Conservation (phyloP, 441 rosid species). For the Pelargonium australe region DNA sequence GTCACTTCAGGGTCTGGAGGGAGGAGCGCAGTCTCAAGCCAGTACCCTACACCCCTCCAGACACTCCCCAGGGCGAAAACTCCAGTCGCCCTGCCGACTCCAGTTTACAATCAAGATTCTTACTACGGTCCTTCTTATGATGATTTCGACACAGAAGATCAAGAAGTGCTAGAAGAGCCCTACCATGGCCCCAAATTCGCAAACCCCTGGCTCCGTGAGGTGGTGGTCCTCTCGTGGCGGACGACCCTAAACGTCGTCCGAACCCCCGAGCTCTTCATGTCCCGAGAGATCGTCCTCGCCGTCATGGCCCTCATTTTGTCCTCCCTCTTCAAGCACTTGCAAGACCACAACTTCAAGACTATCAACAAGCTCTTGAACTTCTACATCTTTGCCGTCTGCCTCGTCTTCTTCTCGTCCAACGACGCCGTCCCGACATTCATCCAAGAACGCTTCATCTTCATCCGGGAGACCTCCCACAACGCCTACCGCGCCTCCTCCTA, state of each 20-base stretch:
- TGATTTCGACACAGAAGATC: too few species aligned
- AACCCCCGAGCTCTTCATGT: conserved; percentile 59
- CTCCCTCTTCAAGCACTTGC: conserved; percentile 41
- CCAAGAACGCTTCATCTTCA: conserved; percentile 68
- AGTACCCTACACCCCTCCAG: conserved; percentile 27
- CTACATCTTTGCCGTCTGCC: conserved; percentile 54
- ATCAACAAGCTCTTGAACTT: conserved; percentile 49
- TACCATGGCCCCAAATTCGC: conserved; percentile 42
- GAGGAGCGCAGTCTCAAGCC: conserved; percentile 31
- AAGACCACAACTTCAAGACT: conserved; percentile 25
- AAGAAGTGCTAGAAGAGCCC: too few species aligned
- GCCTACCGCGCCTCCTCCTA: conserved; percentile 63
- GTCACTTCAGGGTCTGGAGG: conserved; percentile 34
- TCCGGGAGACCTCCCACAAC: conserved; percentile 59
- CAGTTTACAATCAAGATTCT: too few species aligned
- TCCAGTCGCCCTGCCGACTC: conserved; percentile 12
- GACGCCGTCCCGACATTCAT: conserved; percentile 68
- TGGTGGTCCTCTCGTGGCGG: conserved; percentile 49
- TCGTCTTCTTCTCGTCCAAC: conserved; percentile 59
- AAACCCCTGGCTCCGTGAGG: conserved; percentile 59
- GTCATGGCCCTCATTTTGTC: conserved; percentile 65
- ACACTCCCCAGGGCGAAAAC: conserved; percentile 24
- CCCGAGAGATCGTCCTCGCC: conserved; percentile 43
- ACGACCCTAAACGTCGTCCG: conserved; percentile 45
- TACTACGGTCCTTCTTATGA: too few species aligned